Evolutionary conservation across 1,284 basidiomycete genomes (phyloP).

Genomic region (Irpex sp.): DNA sequence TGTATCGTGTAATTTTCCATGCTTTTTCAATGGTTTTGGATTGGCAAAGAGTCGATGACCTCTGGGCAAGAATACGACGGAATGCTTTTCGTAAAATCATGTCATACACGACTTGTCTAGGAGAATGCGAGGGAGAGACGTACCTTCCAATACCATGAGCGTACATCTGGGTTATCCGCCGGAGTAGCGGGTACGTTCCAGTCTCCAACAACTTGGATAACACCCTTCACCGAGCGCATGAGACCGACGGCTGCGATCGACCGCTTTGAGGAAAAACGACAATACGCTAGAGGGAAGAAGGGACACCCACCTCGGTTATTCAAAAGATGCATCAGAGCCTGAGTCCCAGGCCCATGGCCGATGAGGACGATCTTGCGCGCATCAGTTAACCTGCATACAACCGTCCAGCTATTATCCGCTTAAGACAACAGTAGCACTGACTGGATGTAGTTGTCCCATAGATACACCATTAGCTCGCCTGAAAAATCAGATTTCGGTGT

Average conservation of each 20-base stretch:
- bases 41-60: conserved; percentile 52
- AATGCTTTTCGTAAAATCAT: conserved; percentile 41
- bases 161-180: conserved; percentile 45
- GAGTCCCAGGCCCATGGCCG: conserved; percentile 83
- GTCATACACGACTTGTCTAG: background rate
- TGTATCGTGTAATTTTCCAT: conserved; percentile 55
- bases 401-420: background rate
- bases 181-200: conserved; percentile 54
- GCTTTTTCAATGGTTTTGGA: conserved; percentile 51
- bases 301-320: conserved; percentile 56
- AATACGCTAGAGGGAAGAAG: conserved; percentile 5
- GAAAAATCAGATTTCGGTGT: conserved; percentile 42
- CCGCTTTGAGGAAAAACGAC: background rate
- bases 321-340: conserved; percentile 72
- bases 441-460: conserved; percentile 97
- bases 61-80: conserved; percentile 59
- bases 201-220: conserved; percentile 77
- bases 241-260: conserved; percentile 41
- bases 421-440: conserved; percentile 26
- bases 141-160: conserved; percentile 66
- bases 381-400: conserved; percentile 55
- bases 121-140: conserved; percentile 7
- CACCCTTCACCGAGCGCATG: conserved; percentile 59
- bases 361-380: conserved; percentile 77
- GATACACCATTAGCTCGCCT: conserved; percentile 68